phyloP scores from a whole-genome alignment of 805 yeast genomes.

The Millerozyma acaciae region DNA sequence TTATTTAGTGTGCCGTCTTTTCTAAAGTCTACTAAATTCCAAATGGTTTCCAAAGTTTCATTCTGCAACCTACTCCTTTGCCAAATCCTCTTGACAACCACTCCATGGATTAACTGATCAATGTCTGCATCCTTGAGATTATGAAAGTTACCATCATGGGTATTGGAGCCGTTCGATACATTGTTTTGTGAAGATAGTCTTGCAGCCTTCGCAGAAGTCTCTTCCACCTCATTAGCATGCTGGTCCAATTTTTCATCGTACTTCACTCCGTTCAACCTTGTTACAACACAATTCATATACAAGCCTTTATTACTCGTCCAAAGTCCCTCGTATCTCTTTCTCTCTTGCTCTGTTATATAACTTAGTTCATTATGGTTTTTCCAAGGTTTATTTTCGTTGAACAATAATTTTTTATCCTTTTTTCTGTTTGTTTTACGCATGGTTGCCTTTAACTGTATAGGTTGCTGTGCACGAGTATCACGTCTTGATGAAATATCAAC shows the following conservation, averaged over 20 bases:
- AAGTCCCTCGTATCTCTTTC: conserved; percentile 86
- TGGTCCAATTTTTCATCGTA: conserved; percentile 14
- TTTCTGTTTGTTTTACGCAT: conserved; percentile 42
- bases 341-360: conserved; percentile 56
- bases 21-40: conserved; percentile 66
- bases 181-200: conserved; percentile 27
- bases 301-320: conserved; percentile 87
- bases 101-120: conserved; percentile 45
- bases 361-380: conserved; percentile 67
- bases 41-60: conserved; percentile 53
- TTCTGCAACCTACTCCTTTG: conserved; percentile 65
- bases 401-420: conserved; percentile 41
- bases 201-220: conserved; percentile 29
- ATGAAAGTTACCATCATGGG: conserved; percentile 27
- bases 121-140: conserved; percentile 22
- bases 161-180: conserved; percentile 16
- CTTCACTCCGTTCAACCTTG: conserved; percentile 27
- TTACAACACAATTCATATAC: conserved; percentile 42
- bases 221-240: conserved; percentile 13
- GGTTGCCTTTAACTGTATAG: conserved; percentile 47
- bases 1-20: conserved; percentile 73
- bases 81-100: conserved; percentile 80
- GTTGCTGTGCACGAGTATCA: conserved; percentile 18
- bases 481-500: too few species aligned
- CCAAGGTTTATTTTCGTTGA: conserved; percentile 93